phyloP scores from a whole-genome alignment of 2,329 filamentous ascomycete species.

The Fusarium drepaniforme region DNA sequence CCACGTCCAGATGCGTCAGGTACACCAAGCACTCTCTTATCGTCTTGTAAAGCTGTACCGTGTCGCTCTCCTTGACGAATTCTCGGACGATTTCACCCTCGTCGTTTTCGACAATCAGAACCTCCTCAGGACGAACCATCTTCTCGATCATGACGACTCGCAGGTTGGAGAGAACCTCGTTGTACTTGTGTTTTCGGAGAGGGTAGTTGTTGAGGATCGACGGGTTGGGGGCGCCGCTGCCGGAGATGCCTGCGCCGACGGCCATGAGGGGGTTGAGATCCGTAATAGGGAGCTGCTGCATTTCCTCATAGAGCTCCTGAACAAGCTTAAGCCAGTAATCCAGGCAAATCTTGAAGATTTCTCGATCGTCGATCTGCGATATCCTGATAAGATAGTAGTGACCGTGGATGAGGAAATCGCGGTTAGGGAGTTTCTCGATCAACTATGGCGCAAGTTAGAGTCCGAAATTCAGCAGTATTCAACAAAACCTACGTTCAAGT shows the following conservation, averaged over 20 bases:
- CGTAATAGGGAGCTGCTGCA: conserved; percentile 94
- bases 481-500: conserved; percentile 75
- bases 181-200: conserved; percentile 97
- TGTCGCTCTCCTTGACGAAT: conserved; percentile 99
- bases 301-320: conserved; percentile 97
- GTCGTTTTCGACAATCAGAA: conserved; percentile 99
- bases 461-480: conserved; percentile 12
- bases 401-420: conserved; percentile 93
- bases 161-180: conserved; percentile 91
- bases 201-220: conserved; percentile 89
- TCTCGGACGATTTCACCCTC: conserved; percentile 99
- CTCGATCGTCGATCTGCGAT: conserved; percentile 97
- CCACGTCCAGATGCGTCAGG: conserved; percentile 95
- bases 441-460: conserved; percentile 64
- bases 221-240: conserved; percentile 88
- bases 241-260: conserved; percentile 78
- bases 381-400: conserved; percentile 99
- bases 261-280: conserved; percentile 91
- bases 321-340: conserved; percentile 99
- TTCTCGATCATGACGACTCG: conserved; percentile 99
- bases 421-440: conserved; percentile 95
- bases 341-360: conserved; percentile 99
- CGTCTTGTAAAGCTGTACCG: conserved; percentile 99
- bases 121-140: conserved; percentile 98
- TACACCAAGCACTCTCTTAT: conserved; percentile 98